Conservation (phyloP, 495 filamentous ascomycete genomes). For the Alectoria sarmentosa region DNA sequence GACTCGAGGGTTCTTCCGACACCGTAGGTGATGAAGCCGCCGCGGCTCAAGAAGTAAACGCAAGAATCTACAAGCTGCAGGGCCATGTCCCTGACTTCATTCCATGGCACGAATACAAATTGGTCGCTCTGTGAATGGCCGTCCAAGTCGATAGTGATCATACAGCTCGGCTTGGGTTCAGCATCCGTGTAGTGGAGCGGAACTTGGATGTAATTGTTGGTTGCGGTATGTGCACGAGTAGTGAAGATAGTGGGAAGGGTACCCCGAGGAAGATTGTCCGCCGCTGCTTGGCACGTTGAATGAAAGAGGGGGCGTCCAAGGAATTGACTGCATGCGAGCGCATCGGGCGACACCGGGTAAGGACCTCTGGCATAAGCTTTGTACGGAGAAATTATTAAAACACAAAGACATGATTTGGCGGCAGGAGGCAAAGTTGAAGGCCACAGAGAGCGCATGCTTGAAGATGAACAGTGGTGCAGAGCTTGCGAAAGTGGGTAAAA, state of each 20-base stretch:
- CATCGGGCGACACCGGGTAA: not conserved
- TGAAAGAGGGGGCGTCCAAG: not conserved
- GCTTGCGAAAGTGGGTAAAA: too few species aligned
- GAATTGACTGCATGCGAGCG: not conserved
- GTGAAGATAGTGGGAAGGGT: constrained; percentile 1
- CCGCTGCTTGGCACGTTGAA: not conserved
- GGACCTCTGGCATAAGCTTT: not conserved
- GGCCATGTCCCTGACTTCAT: not conserved
- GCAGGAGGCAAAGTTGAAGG: not conserved
- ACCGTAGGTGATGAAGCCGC: not conserved
- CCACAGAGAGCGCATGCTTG: not conserved
- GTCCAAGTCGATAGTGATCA: constrained; percentile 9
- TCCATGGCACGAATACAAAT: not conserved
- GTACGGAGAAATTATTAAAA: not conserved
- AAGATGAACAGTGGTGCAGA: too few species aligned
- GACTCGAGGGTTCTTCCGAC: not conserved
- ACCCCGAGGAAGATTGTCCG: not conserved
- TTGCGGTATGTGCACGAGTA: not conserved
- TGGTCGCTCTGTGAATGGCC: constrained; percentile 9
- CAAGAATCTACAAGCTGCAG: not conserved
- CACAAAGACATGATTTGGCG: not conserved
- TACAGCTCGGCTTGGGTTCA: not conserved
- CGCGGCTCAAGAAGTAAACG: not conserved
- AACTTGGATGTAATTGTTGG: constrained; percentile 2
- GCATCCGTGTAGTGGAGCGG: not conserved